Conservation (phyloP, 805 yeast genomes). For the Lachancea mirantina region DNA sequence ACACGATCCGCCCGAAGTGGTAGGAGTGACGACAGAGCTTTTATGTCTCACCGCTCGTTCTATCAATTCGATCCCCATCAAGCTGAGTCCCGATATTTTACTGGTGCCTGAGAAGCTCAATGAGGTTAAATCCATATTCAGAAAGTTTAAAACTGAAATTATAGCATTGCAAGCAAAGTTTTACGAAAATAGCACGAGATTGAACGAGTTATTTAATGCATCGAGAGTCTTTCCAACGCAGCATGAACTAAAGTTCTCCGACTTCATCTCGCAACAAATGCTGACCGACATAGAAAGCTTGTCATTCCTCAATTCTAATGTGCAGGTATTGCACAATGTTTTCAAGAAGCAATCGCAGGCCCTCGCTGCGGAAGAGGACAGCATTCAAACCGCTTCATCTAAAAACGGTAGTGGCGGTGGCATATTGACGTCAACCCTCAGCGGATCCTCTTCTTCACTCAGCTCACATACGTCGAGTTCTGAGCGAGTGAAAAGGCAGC, state of each 20-base stretch:
- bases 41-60: slow-evolving; percentile 32
- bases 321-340: slow-evolving; percentile 19
- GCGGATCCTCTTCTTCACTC: slow-evolving; percentile 10
- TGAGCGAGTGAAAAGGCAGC: slow-evolving; percentile 18
- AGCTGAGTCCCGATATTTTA: slow-evolving; percentile 31
- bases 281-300: slow-evolving; percentile 29
- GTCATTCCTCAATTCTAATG: slow-evolving; percentile 17
- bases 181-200: slow-evolving; percentile 14
- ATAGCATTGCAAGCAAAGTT: slow-evolving; percentile 15
- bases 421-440: slow-evolving; percentile 10
- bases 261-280: slow-evolving; percentile 24
- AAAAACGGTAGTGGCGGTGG: slow-evolving; percentile 3
- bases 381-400: background rate
- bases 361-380: slow-evolving; percentile 12
- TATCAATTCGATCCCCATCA: slow-evolving; percentile 35
- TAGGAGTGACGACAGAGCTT: slow-evolving; percentile 26
- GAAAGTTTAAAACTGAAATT: slow-evolving; percentile 11
- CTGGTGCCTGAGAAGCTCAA: slow-evolving; percentile 19
- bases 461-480: slow-evolving; percentile 11
- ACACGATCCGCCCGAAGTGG: slow-evolving; percentile 28
- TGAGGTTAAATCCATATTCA: slow-evolving; percentile 21
- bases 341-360: slow-evolving; percentile 28
- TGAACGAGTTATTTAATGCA: slow-evolving; percentile 24
- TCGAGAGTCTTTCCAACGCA: slow-evolving; percentile 13
- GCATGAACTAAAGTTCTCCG: slow-evolving; percentile 25